These are phyloP conservation scores for Lunasporangiospora selenospora DNA, from an alignment of 192 early-diverging fungal genomes.

Conservation along the genomic window DNA sequence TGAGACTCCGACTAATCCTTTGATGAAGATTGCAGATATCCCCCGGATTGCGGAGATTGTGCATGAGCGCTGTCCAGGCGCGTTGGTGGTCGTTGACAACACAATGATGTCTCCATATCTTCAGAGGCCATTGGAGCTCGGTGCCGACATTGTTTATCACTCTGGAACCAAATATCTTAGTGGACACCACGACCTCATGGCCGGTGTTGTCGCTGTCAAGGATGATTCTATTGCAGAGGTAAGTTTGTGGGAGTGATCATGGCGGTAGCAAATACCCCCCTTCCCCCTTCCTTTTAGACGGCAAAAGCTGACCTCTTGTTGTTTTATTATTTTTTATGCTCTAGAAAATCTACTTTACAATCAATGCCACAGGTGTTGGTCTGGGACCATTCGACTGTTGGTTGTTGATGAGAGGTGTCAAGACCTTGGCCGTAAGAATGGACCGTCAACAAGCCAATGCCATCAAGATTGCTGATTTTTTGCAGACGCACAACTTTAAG, in stretches of 20 bases:
- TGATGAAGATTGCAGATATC: slow-evolving; percentile 95
- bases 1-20: slow-evolving; percentile 96
- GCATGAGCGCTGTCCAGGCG: slow-evolving; percentile 74
- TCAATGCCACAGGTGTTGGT: slow-evolving; percentile 93
- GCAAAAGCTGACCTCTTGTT: background rate
- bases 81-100: slow-evolving; percentile 95
- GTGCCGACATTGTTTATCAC: slow-evolving; percentile 94
- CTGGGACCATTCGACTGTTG: slow-evolving; percentile 93
- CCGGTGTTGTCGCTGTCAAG: slow-evolving; percentile 90
- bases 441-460: slow-evolving; percentile 92
- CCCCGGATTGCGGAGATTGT: slow-evolving; percentile 76
- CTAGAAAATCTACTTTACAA: slow-evolving; percentile 88
- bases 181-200: slow-evolving; percentile 99
- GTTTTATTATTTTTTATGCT: slow-evolving; percentile 8
- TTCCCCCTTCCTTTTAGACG: background rate
- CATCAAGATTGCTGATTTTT: slow-evolving; percentile 77
- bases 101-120: slow-evolving; percentile 99
- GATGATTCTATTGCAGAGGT: slow-evolving; percentile 77
- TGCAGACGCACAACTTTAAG: slow-evolving; percentile 80
- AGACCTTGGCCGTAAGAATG: slow-evolving; percentile 96
- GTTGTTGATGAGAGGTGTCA: slow-evolving; percentile 92
- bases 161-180: slow-evolving; percentile 98
- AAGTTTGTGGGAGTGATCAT: slow-evolving; percentile 10
- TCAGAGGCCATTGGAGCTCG: slow-evolving; percentile 87
- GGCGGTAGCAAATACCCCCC: background rate